These are phyloP conservation scores for Dactylellina haptotyla DNA, from an alignment of 2,329 filamentous ascomycete species.

Conservation along the genomic window DNA sequence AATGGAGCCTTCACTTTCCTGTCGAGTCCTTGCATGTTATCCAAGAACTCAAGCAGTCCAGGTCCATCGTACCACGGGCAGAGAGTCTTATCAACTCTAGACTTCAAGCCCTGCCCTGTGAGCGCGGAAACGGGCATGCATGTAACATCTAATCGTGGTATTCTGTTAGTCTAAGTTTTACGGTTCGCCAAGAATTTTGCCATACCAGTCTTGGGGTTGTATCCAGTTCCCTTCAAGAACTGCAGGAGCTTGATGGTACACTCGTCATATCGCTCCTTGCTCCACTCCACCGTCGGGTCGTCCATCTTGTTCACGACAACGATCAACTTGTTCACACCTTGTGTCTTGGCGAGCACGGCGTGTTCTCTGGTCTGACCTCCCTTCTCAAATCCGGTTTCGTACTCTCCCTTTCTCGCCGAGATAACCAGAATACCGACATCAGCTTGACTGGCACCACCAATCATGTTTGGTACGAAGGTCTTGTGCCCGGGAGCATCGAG, in stretches of 20 bases:
- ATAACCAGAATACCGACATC: slow-evolving; percentile 96
- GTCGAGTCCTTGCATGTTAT: slow-evolving; percentile 89
- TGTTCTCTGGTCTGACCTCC: slow-evolving; percentile 97
- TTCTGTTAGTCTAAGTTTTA: slow-evolving; percentile 28
- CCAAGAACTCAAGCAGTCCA: slow-evolving; percentile 93
- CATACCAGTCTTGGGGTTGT: slow-evolving; percentile 80
- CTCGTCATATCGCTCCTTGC: slow-evolving; percentile 88
- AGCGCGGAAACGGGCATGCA: slow-evolving; percentile 98
- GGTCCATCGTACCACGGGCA: slow-evolving; percentile 88
- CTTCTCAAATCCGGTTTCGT: slow-evolving; percentile 97
- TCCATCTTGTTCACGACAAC: slow-evolving; percentile 99
- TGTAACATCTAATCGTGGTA: slow-evolving; percentile 72
- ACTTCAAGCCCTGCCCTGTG: slow-evolving; percentile 84
- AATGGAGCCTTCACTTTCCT: slow-evolving; percentile 97
- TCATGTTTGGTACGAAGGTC: slow-evolving; percentile 98
- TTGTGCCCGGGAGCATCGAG: slow-evolving; percentile 97
- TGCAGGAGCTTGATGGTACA: slow-evolving; percentile 86
- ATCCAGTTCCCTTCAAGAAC: slow-evolving; percentile 91
- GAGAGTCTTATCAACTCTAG: slow-evolving; percentile 78
- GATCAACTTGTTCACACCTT: slow-evolving; percentile 95
- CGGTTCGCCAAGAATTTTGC: slow-evolving; percentile 22
- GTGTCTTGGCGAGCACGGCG: slow-evolving; percentile 96
- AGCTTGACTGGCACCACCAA: slow-evolving; percentile 90
- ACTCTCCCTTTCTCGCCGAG: slow-evolving; percentile 95
- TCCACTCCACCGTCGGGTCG: slow-evolving; percentile 95